These are phyloP conservation scores for Tricladium varicosporioides DNA, from an alignment of 2,329 filamentous ascomycete species.

Conservation along the genomic window DNA sequence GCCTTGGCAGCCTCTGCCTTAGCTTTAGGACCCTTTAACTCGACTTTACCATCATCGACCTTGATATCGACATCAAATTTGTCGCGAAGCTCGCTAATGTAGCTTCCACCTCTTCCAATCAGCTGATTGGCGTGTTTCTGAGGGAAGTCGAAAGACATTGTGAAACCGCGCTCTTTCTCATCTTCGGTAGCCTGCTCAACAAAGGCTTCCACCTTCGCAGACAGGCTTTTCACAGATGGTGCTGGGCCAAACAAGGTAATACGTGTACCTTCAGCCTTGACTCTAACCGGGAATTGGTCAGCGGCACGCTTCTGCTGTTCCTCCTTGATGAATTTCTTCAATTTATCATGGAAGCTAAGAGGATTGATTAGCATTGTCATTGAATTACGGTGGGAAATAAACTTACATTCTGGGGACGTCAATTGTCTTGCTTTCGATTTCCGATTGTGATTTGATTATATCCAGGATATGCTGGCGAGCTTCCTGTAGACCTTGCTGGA, in stretches of 20 bases:
- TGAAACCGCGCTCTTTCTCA: slow-evolving; percentile 90
- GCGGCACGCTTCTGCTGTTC: slow-evolving; percentile 57
- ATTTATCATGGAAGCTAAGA: slow-evolving; percentile 58
- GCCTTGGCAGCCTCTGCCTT: slow-evolving; percentile 86
- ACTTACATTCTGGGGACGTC: slow-evolving; percentile 58
- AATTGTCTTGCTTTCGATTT: slow-evolving; percentile 48
- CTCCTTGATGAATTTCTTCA: slow-evolving; percentile 62
- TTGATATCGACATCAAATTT: slow-evolving; percentile 75
- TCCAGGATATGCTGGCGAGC: slow-evolving; percentile 57
- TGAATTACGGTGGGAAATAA: background rate
- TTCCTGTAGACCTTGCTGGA: slow-evolving; percentile 54
- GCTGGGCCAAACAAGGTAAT: slow-evolving; percentile 76
- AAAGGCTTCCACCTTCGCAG: slow-evolving; percentile 72
- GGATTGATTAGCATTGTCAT: slow-evolving; percentile 33
- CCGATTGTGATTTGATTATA: slow-evolving; percentile 58
- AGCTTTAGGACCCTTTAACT: slow-evolving; percentile 91
- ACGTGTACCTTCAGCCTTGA: slow-evolving; percentile 56
- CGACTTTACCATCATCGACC: slow-evolving; percentile 89
- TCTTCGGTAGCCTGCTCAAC: slow-evolving; percentile 86
- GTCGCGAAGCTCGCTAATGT: slow-evolving; percentile 64
- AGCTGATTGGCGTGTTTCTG: slow-evolving; percentile 91
- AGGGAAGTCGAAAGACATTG: slow-evolving; percentile 84
- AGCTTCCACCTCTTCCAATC: slow-evolving; percentile 65
- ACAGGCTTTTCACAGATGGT: slow-evolving; percentile 68
- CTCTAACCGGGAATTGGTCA: slow-evolving; percentile 59